Evolutionary conservation across 1,284 basidiomycete genomes (phyloP), one percentile per base, ranked within the genome.

Genomic region (Blastosporella zonata): DNA sequence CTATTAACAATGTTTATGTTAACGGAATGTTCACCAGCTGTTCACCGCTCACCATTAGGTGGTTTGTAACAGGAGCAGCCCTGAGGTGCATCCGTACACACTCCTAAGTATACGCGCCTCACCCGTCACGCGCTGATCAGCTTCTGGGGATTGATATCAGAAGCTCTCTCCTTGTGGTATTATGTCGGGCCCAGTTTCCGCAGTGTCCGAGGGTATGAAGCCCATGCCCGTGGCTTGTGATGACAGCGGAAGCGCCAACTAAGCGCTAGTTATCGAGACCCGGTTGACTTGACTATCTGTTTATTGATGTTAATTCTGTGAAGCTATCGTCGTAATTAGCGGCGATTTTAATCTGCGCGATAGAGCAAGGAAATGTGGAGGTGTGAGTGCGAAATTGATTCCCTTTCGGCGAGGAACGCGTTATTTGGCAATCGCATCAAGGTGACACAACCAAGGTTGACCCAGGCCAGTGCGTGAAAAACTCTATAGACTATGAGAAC

Each of bases 161-260:
- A 47, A 47, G 46, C 39, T 39, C 25, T 25, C 45, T 40, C 23
- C 25, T 46, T 46, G 7, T 38, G 37, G 37, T 39, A 46, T 33
- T 8, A 8, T 41, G 12, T 41, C 25, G 22, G 21, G 15, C 25
- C 20, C 17, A 35, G 12, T 6, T 13, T 22, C 17, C 39, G 20
- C 38, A 33, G 39, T 22, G 38, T 42, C 46, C 46, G 46, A 42
- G 39, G 46, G 5, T 36, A 15, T 20, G 15, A 18, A 35, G 18
- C 3, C 12, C 4, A 3, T 35, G 5, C 34, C 34, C 34, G 18
- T 35, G 34, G 34, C 29, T 9, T n/a, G 13, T 27, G 13, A 27
- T 27, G 29, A 13, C 8, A 31, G 36, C 7, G 10, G 21, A 3
- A 9, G 36, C 6, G 9, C 17, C 7, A 35, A 35, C 13, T 8